Evolutionary conservation across 2,329 filamentous ascomycete species (phyloP).

Genomic region (Colletotrichum sp.): DNA sequence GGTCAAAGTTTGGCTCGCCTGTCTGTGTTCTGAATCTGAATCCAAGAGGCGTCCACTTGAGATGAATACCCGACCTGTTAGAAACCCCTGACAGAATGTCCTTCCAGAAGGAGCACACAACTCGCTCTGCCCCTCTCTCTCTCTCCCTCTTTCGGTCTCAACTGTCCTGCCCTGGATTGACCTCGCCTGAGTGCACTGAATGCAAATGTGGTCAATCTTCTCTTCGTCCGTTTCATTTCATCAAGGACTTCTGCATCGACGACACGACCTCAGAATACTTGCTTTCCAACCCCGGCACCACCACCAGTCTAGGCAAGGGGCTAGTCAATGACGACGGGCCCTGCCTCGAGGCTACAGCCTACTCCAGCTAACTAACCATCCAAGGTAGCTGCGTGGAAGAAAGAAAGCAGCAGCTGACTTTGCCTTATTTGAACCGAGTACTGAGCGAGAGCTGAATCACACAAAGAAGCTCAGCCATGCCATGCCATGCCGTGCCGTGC

Average conservation of each 20-base stretch:
- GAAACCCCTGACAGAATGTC: background rate
- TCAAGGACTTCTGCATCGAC: background rate
- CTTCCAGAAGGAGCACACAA: background rate
- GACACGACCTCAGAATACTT: background rate
- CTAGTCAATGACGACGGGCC: background rate
- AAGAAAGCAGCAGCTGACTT: background rate
- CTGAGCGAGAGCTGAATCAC: background rate
- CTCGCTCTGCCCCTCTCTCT: background rate
- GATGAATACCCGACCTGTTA: background rate
- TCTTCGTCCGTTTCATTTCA: background rate
- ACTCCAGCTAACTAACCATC: background rate
- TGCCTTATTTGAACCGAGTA: background rate
- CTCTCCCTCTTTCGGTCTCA: background rate
- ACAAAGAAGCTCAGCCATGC: background rate
- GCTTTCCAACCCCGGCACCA: background rate
- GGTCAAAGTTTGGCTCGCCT: constrained; percentile 5
- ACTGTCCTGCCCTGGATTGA: background rate
- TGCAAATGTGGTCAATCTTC: background rate
- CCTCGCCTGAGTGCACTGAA: background rate
- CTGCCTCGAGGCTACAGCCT: background rate
- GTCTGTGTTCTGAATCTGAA: background rate
- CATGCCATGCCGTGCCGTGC: background rate
- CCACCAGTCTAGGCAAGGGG: background rate
- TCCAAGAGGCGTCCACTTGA: background rate
- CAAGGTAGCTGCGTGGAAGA: background rate